Conservation (phyloP, 1,284 basidiomycete species). For the Cutaneotrichosporon sp. region DNA sequence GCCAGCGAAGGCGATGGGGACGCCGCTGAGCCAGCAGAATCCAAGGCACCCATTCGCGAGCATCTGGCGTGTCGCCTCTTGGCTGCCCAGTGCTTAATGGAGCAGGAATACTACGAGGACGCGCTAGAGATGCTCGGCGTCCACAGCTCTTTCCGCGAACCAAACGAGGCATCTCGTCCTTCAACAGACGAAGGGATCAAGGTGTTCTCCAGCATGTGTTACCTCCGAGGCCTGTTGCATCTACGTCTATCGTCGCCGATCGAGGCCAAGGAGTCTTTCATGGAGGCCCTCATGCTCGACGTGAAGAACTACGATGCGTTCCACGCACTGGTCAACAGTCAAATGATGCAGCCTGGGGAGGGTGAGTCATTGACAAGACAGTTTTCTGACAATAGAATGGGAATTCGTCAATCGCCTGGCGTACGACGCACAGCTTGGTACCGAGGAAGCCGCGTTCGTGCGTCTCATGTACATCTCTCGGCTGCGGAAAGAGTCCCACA, state of each 20-base stretch:
- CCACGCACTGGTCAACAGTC: constrained; percentile 78
- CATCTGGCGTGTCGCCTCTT: constrained; percentile 89
- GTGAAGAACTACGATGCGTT: constrained; percentile 98
- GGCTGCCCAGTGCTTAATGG: constrained; percentile 88
- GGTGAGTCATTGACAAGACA: constrained; percentile 52
- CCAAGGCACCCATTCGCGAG: constrained; percentile 61
- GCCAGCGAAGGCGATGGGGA: constrained; percentile 8
- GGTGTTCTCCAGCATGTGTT: constrained; percentile 94
- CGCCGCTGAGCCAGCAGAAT: background rate
- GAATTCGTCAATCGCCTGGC: constrained; percentile 81
- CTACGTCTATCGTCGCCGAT: constrained; percentile 84
- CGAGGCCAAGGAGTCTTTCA: constrained; percentile 85
- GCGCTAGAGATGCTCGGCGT: constrained; percentile 91
- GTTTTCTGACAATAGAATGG: constrained; percentile 65
- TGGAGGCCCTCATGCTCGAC: constrained; percentile 89
- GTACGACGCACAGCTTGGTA: constrained; percentile 67
- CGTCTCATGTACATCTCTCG: constrained; percentile 86
- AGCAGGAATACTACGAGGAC: constrained; percentile 87
- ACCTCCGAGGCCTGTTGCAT: constrained; percentile 87
- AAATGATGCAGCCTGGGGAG: constrained; percentile 90
- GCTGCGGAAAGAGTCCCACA: constrained; percentile 81
- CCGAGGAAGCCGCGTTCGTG: constrained; percentile 83
- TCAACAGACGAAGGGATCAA: constrained; percentile 61
- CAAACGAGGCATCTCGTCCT: background rate
- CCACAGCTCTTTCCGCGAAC: constrained; percentile 69